Evolutionary conservation across 495 filamentous ascomycete genomes (phyloP).

Genomic region (Bathelium albidoporum): DNA sequence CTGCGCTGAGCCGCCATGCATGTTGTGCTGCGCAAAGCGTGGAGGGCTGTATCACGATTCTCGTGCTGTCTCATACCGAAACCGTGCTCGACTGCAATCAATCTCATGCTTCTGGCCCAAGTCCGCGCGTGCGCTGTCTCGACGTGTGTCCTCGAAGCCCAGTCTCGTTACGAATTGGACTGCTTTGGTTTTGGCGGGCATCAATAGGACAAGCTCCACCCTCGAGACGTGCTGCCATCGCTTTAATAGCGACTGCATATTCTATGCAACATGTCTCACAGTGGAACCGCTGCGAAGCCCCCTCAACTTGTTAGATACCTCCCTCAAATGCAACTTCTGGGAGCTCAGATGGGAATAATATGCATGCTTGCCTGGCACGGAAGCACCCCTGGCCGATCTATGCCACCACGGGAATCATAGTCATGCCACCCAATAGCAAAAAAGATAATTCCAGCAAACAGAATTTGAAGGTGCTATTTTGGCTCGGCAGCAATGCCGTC

Average conservation of each 20-base stretch:
- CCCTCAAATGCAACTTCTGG: background rate
- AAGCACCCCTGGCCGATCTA: background rate
- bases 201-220: background rate
- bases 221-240: background rate
- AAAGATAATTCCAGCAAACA: background rate
- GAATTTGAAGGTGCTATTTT: background rate
- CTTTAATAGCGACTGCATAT: background rate
- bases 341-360: background rate
- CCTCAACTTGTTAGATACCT: constrained; percentile 1
- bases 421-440: background rate
- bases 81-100: background rate
- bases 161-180: background rate
- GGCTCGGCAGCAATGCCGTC: background rate
- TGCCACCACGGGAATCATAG: background rate
- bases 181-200: background rate
- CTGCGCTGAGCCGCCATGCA: too few species aligned
- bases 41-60: too few species aligned
- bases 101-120: background rate
- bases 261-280: constrained; percentile 2
- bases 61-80: background rate
- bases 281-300: background rate
- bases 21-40: too few species aligned
- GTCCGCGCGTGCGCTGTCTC: background rate
- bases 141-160: background rate
- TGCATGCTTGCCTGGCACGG: background rate